These are phyloP conservation scores for Nicotiana tomentosiformis DNA, from an alignment of 257 asterid genomes.

Conservation along the genomic window DNA sequence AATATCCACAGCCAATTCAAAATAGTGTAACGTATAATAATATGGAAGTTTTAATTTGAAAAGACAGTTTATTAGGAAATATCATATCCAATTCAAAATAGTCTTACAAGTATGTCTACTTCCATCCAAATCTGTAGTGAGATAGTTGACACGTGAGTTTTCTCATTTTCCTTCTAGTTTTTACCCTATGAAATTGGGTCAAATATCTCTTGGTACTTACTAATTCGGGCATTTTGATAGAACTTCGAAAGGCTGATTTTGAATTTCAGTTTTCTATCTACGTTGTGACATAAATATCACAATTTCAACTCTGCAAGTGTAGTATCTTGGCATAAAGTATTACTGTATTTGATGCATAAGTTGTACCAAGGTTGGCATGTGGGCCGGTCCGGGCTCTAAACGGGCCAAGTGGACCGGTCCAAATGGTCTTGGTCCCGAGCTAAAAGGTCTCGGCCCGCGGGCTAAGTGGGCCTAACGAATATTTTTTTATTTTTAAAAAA, in stretches of 20 bases:
- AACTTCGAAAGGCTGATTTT: neutral
- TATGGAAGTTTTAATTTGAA: neutral
- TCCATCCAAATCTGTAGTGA: neutral
- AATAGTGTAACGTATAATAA: neutral
- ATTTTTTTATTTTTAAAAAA: no score
- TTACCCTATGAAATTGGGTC: neutral
- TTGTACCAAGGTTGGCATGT: no score
- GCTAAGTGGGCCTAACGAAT: no score
- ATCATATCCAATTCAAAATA: neutral
- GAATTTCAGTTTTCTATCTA: neutral
- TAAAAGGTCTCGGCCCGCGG: no score
- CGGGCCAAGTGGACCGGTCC: no score
- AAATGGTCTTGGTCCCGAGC: no score
- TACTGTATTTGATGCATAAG: no score
- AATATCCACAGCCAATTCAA: slow-evolving; percentile 46
- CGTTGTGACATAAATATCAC: no score
- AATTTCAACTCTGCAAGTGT: no score
- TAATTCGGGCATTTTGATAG: neutral
- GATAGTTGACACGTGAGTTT: neutral
- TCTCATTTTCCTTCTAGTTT: neutral
- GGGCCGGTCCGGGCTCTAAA: no score
- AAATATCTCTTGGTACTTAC: neutral
- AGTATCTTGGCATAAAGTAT: no score
- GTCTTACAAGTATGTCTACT: neutral
- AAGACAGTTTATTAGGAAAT: neutral